Base-by-base conservation (phyloP, 2,329 filamentous ascomycete genomes). In the Nothophoma quercina region DNA sequence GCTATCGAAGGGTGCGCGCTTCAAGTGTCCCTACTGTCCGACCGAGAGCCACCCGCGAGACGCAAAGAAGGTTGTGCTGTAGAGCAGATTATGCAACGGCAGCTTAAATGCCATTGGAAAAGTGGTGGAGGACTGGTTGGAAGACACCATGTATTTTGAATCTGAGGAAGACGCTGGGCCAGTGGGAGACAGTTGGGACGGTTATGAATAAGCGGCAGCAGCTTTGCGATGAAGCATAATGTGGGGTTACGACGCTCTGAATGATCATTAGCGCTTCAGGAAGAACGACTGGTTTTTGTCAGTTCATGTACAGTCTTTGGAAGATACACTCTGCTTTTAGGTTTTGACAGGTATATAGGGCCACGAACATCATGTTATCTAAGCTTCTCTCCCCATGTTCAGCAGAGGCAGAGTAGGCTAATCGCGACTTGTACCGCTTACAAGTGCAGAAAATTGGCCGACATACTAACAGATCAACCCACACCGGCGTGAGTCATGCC, bases 11-110 rank as follows among this genome's bases (percentile, higher is more conserved):
- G 88, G 88, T 0, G 83, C 80, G 33, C 81, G 88, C 54, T 96
- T 96, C 81, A 99, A 99, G 75, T 99, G 95, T 68, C 95, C 95
- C 0, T 99, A 99, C 71, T 99, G 95, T 70, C 95, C 95, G 0
- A 86, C 79, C 23, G 93, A 98, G 75, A 91, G 91, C 36, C 82
- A 88, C 59, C 79, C 89, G 1, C 86, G 85, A 60, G 91, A 97
- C 47, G 91, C 92, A 6, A 64, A 57, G 45, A 72, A 71, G 44
- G 70, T 74, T 26, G 65, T 70, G 22, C 55, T 74, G 52, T 74
- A 67, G 60, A 30, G 42, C 32, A 52, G 42, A 33, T 32, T 19
- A 18, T 32, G 18, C n/a, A 23, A 42, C 30, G 25, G 25, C 8
- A 28, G 33, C 21, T 32, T 21, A 1, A 35, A 29, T 21, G n/a